A percentile compares a stretch with the other conserved stretches of the same genome.
phyloP scores from a whole-genome alignment of 441 rosid genomes.

The Geranium incanum region DNA sequence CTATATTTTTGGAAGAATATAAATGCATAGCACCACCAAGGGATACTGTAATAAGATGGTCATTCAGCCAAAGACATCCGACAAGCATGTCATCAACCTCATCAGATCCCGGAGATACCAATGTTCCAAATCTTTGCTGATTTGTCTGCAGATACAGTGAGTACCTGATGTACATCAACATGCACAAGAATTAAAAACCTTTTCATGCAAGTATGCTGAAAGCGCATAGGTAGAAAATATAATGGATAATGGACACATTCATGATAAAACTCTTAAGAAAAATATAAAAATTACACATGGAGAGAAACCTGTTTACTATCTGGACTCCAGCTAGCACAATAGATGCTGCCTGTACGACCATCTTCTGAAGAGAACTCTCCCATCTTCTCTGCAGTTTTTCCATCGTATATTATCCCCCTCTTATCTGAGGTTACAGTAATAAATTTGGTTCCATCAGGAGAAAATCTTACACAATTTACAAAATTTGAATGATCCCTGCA shows the following conservation, averaged over 20 bases:
- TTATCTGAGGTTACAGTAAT: constrained; percentile 4
- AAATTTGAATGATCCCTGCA: constrained; percentile 6
- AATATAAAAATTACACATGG: not conserved
- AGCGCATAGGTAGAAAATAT: no score
- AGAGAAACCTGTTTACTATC: constrained; percentile 3
- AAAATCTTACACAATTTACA: constrained; percentile 7
- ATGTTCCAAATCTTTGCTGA: constrained; percentile 45
- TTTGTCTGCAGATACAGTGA: constrained; percentile 45
- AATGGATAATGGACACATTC: not conserved
- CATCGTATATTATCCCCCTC: constrained; percentile 3
- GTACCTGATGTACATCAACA: constrained; percentile 20
- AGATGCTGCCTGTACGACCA: constrained; percentile 7
- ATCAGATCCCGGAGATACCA: constrained; percentile 27
- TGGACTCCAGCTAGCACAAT: constrained; percentile 2
- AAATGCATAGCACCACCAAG: constrained; percentile 35
- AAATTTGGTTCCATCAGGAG: constrained; percentile 2
- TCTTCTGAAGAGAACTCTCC: constrained; percentile 1
- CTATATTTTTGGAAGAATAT: constrained; percentile 31
- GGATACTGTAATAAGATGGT: constrained; percentile 36
- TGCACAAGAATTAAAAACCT: not conserved
- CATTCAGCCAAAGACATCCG: constrained; percentile 43
- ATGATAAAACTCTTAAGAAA: not conserved
- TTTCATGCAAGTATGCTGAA: not conserved
- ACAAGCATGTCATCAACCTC: constrained; percentile 42
- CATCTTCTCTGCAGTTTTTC: not conserved